Evolutionary conservation across 768 basidiomycete genomes (phyloP), one percentile per base, ranked within the genome.

Genomic region (Russula virescens): DNA sequence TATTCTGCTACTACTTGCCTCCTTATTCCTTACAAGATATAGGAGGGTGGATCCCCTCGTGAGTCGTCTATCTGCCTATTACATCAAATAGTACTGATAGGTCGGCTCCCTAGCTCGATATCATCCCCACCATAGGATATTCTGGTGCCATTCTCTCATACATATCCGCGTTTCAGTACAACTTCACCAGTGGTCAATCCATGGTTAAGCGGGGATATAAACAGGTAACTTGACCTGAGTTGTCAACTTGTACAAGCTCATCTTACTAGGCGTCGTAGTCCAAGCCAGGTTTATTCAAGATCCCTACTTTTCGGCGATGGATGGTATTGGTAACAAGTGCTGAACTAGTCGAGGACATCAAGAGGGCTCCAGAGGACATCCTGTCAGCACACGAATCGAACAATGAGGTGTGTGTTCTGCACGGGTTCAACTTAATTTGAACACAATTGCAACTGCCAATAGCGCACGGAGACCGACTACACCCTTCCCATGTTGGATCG

Each of bases 401-500:
- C n/a, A 2, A 11, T 0, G 50, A 51, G n/a, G 50, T 51, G 11
- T 26, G 50, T 40, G 14, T 10, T 10, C 5, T 35, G 34, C 23
- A 6, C 21, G 4, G 23, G 4, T 7, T 25, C 23, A 23, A 48
- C 23, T 1, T 13, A 40, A n/a, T n/a, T n/a, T n/a, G n/a, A n/a
- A n/a, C 7, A 6, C 14, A 2, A 10, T 2, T 7, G n/a, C 47
- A 26, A 25, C 26, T n/a, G n/a, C 23, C 13, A 3, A 6, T 23
- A 48, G 47, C 1, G 25, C 47, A 1, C 26, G 25, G 19, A 48
- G 47, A 13, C 11, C 2, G 23, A 25, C 6, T 13, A 48, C 23
- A 48, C 47, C 11, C 21, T 83, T 0, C 78, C 78, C 0, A 66
- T 66, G 1, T 68, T 74, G 34, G 56, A 76, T 13, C 43, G 63